Base-by-base conservation (phyloP, 2,329 filamentous ascomycete species). In the Sphaerulina vaccinii region DNA sequence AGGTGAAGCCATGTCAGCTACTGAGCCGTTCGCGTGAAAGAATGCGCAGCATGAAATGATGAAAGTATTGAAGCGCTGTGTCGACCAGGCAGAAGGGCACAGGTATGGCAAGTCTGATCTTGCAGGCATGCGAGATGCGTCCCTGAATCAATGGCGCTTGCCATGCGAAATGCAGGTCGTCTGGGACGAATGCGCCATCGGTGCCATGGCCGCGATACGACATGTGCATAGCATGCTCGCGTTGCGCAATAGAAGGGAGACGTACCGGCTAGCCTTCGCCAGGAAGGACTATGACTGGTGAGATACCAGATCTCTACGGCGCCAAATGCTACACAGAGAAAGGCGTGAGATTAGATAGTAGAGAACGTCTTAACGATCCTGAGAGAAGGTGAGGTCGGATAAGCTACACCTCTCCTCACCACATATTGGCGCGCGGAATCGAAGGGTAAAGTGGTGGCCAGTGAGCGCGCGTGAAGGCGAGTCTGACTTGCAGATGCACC, bases 181-280 rank as follows among this genome's bases (percentile, higher is more conserved):
- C 39, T 42, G 33, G 52, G 50, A 54, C 51, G 46, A 45, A 48
- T 42, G 39, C 42, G 52, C 51, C 49, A 41, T 52, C 45, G 40
- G 51, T 51, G 53, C 56, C 52, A 42, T 44, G 36, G 49, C 52
- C 29, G 45, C 45, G 52, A 54, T 35, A 42, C 41, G 38, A 39
- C 45, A 49, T 19, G 40, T 49, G 51, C 44, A 53, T 41, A 46
- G 29, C 38, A 46, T 54, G 52, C 40, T 38, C 23, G 49, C 22
- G 33, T 57, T 58, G 57, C 55, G 57, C 54, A 64, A 59, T 55
- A 36, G 45, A 50, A 49, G 38, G 54, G 23, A 42, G 51, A 68
- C 65, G 61, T 65, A 68, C 65, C 63, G 61, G 45, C 54, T 51
- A 49, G 65, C 57, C 62, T 63, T 65, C 65, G 41, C 63, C 63